Conservation (phyloP, 768 basidiomycete species). For the Suillus ampliporus region DNA sequence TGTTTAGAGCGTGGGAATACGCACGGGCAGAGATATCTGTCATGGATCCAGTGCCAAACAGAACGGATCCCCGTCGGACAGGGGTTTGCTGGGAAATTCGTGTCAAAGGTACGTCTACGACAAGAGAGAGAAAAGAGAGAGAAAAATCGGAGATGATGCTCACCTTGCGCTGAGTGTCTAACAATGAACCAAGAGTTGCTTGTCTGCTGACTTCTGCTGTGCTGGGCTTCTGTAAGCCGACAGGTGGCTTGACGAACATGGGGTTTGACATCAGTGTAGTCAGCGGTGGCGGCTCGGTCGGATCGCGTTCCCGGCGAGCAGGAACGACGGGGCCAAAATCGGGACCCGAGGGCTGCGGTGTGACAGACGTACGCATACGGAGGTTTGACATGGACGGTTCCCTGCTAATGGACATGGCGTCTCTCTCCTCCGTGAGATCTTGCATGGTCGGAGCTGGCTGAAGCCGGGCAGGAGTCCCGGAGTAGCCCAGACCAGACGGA, state of each 20-base stretch:
- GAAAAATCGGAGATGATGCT: conserved; percentile 27
- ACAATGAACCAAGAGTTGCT: conserved; percentile 62
- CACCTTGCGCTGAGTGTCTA: conserved; percentile 62
- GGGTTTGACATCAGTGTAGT: conserved; percentile 67
- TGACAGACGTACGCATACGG: conserved; percentile 71
- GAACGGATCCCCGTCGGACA: conserved; percentile 55
- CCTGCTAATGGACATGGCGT: conserved; percentile 36
- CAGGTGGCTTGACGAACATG: conserved; percentile 69
- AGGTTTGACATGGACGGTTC: conserved; percentile 52
- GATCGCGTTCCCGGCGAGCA: conserved; percentile 50
- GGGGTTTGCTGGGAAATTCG: conserved; percentile 44
- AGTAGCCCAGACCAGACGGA: conserved; percentile 38
- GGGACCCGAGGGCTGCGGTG: conserved; percentile 62
- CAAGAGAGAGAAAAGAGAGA: conserved; percentile 12
- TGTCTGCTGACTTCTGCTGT: conserved; percentile 35
- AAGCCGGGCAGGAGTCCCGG: conserved; percentile 20
- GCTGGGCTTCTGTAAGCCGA: conserved; percentile 29
- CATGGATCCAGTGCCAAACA: conserved; percentile 49
- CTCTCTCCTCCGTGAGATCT: conserved; percentile 32
- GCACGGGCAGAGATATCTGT: conserved; percentile 39
- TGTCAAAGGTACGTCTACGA: conserved; percentile 2
- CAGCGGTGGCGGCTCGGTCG: conserved; percentile 74
- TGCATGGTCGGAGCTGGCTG: conserved; percentile 41
- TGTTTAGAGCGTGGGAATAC: conserved; percentile 20
- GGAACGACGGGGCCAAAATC: conserved; percentile 49